Evolutionary conservation across 176 grass and related monocot genomes (phyloP).

Genomic region (Hyparrhenia diplandra): DNA sequence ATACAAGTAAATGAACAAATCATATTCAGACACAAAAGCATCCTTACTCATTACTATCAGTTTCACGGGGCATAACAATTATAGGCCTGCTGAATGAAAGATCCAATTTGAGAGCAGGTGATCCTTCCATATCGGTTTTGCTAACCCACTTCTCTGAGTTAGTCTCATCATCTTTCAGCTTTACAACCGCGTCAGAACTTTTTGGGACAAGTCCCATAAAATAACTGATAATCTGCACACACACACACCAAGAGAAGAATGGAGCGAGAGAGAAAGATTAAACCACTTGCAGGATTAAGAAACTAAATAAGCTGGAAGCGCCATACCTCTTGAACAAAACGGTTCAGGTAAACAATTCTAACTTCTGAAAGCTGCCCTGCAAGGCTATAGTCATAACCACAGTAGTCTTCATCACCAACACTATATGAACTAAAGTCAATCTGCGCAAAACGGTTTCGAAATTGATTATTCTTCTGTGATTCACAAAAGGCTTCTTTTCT

Average conservation of each 20-base stretch:
- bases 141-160: slow-evolving; percentile 93
- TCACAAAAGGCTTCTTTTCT: slow-evolving; percentile 11
- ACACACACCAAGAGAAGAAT: not conserved
- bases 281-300: slow-evolving; percentile 18
- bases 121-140: slow-evolving; percentile 90
- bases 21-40: not conserved
- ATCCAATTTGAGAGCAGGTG: slow-evolving; percentile 85
- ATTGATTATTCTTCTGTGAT: slow-evolving; percentile 1
- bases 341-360: slow-evolving; percentile 97
- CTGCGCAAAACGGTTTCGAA: slow-evolving; percentile 51
- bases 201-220: slow-evolving; percentile 92
- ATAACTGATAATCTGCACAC: slow-evolving; percentile 68
- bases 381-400: slow-evolving; percentile 94
- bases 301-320: slow-evolving; percentile 21
- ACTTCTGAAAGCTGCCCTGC: slow-evolving; percentile 90
- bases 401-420: slow-evolving; percentile 79
- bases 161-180: slow-evolving; percentile 81
- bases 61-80: slow-evolving; percentile 89
- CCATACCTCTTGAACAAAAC: slow-evolving; percentile 96
- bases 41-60: slow-evolving; percentile 81
- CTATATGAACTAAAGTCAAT: slow-evolving; percentile 90
- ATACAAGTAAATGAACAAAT: slow-evolving; percentile 17
- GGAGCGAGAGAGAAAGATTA: not conserved
- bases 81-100: slow-evolving; percentile 89
- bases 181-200: slow-evolving; percentile 66